Conservation (phyloP, 495 filamentous ascomycete species). For the Aspergillus ellipticus region DNA sequence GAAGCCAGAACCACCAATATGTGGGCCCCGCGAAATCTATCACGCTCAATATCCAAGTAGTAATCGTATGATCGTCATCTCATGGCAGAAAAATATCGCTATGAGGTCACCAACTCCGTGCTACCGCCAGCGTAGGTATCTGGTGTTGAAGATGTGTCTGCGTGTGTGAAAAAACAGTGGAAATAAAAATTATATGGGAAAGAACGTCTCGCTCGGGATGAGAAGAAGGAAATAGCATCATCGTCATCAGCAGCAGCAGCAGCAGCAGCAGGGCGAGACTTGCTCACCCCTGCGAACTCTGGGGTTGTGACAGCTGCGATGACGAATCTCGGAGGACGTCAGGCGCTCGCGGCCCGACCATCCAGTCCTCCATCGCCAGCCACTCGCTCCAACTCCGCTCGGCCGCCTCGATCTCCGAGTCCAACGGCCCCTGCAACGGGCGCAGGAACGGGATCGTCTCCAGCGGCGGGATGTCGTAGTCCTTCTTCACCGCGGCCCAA, state of each 20-base stretch:
- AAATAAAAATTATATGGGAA: not conserved
- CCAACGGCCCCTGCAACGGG: conserved; percentile 67
- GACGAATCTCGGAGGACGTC: conserved; percentile 45
- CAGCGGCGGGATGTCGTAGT: conserved; percentile 78
- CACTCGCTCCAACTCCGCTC: conserved; percentile 82
- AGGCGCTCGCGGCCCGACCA: conserved; percentile 66
- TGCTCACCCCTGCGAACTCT: conserved; percentile 30
- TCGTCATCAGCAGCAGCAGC: too few species aligned
- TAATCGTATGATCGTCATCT: conserved; percentile 16
- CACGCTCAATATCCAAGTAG: conserved; percentile 9
- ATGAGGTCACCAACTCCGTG: conserved; percentile 17
- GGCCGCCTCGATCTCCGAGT: conserved; percentile 78
- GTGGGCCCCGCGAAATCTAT: conserved; percentile 9
- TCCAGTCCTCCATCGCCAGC: conserved; percentile 84
- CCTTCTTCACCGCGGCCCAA: conserved; percentile 81
- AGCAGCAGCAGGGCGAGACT: not conserved
- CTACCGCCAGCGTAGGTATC: conserved; percentile 4
- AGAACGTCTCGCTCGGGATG: not conserved
- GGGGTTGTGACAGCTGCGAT: conserved; percentile 36
- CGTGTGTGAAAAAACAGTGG: not conserved
- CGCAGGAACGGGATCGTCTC: conserved; percentile 85
- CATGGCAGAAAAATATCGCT: conserved; percentile 11
- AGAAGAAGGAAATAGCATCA: conserved; percentile 5
- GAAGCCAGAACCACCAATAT: conserved; percentile 4
- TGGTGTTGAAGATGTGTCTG: conserved; percentile 5